Conservation (phyloP, 176 grass and related monocot species). For the Phragmites australis region DNA sequence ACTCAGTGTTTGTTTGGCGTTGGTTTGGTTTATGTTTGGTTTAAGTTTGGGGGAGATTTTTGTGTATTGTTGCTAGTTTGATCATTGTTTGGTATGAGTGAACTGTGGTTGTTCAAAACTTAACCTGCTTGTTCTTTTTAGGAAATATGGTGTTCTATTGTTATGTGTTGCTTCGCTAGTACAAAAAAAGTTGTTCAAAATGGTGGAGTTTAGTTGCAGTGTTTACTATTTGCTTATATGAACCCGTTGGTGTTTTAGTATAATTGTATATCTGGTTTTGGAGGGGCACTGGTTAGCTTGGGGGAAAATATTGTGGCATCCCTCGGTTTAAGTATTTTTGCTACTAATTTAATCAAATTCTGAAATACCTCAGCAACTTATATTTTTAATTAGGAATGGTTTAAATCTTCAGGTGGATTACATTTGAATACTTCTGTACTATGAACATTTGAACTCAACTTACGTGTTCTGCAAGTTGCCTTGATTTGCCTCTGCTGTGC, state of each 20-base stretch:
- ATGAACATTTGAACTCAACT: background rate
- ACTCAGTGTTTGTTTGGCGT: background rate
- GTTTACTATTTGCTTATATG: background rate
- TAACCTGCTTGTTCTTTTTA: background rate
- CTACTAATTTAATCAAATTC: background rate
- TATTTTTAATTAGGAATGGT: constrained; percentile 13
- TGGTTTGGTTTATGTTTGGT: background rate
- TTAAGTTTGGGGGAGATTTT: background rate
- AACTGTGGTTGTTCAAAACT: background rate
- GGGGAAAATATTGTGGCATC: background rate
- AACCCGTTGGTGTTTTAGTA: no score
- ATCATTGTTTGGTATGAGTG: background rate
- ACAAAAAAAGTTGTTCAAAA: background rate
- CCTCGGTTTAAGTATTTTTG: background rate
- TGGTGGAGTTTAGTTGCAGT: background rate
- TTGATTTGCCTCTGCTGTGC: background rate
- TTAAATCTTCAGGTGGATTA: constrained; percentile 19
- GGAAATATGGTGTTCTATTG: background rate
- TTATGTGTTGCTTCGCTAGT: background rate
- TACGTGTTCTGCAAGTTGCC: background rate
- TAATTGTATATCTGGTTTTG: no score
- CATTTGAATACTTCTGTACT: constrained; percentile 2
- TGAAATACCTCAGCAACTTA: background rate
- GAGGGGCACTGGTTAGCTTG: background rate
- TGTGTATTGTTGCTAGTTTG: background rate